Conservation (phyloP, 768 basidiomycete species). For the Goffeauzyma gilvescens region DNA sequence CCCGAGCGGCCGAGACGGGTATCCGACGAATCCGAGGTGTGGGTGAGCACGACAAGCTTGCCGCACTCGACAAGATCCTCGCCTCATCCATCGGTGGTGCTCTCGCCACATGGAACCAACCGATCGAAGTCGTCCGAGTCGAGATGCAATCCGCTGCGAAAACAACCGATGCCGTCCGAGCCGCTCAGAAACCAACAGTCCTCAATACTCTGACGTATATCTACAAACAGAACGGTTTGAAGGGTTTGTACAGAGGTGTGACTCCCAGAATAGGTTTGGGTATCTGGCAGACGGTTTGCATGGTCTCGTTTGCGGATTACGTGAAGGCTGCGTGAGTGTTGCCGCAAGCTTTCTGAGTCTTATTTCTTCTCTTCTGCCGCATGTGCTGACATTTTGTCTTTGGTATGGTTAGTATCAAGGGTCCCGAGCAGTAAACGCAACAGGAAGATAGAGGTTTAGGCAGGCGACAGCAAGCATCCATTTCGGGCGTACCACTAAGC, state of each 20-base stretch:
- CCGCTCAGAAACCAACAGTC: conserved; percentile 62
- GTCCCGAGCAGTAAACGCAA: too few species aligned
- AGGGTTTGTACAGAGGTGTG: conserved; percentile 91
- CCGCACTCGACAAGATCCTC: conserved; percentile 66
- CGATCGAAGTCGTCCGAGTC: conserved; percentile 45
- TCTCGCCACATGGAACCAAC: conserved; percentile 96
- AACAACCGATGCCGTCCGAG: conserved; percentile 51
- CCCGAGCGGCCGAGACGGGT: conserved; percentile 65
- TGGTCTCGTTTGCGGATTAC: conserved; percentile 95
- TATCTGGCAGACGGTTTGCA: conserved; percentile 45
- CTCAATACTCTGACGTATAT: conserved; percentile 80
- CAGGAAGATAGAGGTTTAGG: too few species aligned
- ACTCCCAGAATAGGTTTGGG: conserved; percentile 79
- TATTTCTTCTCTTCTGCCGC: too few species aligned
- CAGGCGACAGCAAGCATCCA: too few species aligned
- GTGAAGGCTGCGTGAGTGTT: conserved; percentile 44
- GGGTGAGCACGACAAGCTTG: conserved; percentile 51
- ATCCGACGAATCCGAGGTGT: conserved; percentile 67
- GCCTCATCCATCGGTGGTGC: conserved; percentile 78
- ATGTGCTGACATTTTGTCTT: too few species aligned
- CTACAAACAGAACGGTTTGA: conserved; percentile 88
- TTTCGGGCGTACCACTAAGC: too few species aligned
- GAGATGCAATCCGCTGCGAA: conserved; percentile 99
- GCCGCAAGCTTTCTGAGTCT: too few species aligned
- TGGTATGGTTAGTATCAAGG: too few species aligned